Conservation (phyloP, 345 rosid genomes). For the Hibiscus syriacus region DNA sequence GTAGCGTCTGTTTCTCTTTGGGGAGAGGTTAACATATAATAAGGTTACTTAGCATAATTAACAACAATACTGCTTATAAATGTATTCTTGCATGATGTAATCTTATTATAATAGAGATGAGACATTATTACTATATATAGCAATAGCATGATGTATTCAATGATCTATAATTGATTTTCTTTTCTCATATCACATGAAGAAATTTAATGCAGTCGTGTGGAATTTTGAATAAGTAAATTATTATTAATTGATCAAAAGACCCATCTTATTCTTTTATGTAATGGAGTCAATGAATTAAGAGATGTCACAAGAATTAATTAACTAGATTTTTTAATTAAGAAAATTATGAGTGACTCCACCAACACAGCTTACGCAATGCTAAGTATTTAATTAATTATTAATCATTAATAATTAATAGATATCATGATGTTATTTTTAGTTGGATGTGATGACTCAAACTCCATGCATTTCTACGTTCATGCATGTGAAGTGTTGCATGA, state of each 20-base stretch:
- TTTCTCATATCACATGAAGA: no score
- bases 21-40: no score
- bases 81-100: not conserved
- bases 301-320: no score
- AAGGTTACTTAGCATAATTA: no score
- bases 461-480: not conserved
- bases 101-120: not conserved
- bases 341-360: not conserved
- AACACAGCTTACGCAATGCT: not conserved
- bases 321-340: no score
- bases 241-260: no score
- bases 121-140: not conserved
- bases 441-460: not conserved
- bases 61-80: not conserved
- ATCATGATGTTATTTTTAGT: not conserved
- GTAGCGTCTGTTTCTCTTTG: no score
- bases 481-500: not conserved
- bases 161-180: no score
- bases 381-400: not conserved
- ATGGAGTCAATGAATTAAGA: not conserved
- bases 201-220: no score
- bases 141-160: no score
- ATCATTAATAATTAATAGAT: not conserved
- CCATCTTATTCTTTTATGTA: not conserved
- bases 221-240: no score